Conservation (phyloP, 2,329 filamentous ascomycete genomes). For the Epichloe hybrida region DNA sequence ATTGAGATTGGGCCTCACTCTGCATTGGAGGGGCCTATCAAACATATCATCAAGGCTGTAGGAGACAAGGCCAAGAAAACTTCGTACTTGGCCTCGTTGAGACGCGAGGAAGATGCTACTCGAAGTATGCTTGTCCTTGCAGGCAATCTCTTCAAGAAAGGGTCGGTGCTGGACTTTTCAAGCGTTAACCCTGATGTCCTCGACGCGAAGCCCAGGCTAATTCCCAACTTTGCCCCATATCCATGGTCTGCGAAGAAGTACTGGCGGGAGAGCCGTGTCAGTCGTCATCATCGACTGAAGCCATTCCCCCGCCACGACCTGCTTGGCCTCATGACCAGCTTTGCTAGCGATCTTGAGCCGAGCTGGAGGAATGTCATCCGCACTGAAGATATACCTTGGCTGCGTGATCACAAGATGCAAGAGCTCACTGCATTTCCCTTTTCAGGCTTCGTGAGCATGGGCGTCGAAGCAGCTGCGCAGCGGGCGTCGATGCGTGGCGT, state of each 20-base stretch:
- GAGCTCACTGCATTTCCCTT: slow-evolving; percentile 42
- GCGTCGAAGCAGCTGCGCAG: slow-evolving; percentile 25
- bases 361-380: slow-evolving; percentile 36
- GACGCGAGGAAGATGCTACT: background rate
- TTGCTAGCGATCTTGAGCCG: slow-evolving; percentile 31
- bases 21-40: slow-evolving; percentile 34
- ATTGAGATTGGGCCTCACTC: slow-evolving; percentile 38
- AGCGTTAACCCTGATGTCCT: slow-evolving; percentile 22
- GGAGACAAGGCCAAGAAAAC: slow-evolving; percentile 6
- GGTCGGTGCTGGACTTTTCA: background rate
- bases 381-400: slow-evolving; percentile 39
- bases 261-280: slow-evolving; percentile 34
- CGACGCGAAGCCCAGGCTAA: slow-evolving; percentile 11
- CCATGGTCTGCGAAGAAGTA: slow-evolving; percentile 34
- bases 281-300: slow-evolving; percentile 27
- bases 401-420: slow-evolving; percentile 45
- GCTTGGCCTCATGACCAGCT: slow-evolving; percentile 30
- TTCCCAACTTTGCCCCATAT: slow-evolving; percentile 33
- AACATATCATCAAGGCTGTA: slow-evolving; percentile 26
- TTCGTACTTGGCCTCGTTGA: background rate
- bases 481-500: slow-evolving; percentile 17
- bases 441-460: slow-evolving; percentile 39
- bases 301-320: slow-evolving; percentile 28
- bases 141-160: slow-evolving; percentile 21
- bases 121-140: slow-evolving; percentile 16